Evolutionary conservation across 169 alveolate species (phyloP).

Genomic region (Eimeria acervulina): DNA sequence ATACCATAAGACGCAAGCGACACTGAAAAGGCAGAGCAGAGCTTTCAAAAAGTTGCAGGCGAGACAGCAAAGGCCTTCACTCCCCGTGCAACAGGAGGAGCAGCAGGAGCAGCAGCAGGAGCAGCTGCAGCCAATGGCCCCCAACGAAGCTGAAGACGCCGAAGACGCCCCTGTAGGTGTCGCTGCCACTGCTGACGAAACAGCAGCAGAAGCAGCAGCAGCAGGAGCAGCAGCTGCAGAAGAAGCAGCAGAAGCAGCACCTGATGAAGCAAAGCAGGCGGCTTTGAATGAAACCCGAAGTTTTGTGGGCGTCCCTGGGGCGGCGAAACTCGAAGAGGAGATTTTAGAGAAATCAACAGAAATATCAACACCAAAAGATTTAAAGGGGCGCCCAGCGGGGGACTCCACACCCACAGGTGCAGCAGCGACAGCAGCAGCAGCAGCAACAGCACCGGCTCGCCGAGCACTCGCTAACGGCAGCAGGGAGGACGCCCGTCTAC

Average conservation of each 20-base stretch:
- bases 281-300: background rate
- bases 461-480: background rate
- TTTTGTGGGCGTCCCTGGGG: background rate
- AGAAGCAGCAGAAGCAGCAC: background rate
- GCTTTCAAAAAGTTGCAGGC: background rate
- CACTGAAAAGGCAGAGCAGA: background rate
- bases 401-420: background rate
- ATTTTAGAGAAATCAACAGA: background rate
- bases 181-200: background rate
- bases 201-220: background rate
- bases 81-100: background rate
- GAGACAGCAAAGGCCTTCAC: background rate
- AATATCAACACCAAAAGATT: too few species aligned
- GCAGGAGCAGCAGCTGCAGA: background rate
- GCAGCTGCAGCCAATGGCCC: slow-evolving; percentile 5
- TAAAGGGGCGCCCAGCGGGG: background rate
- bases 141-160: background rate
- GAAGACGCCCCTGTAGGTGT: background rate
- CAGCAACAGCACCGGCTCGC: background rate
- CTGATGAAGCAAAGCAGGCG: background rate
- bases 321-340: background rate
- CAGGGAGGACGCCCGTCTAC: background rate
- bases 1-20: background rate
- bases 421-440: background rate
- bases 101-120: background rate